Evolutionary conservation across 306 rosid species (phyloP).

Genomic region (Nissolia schottii): DNA sequence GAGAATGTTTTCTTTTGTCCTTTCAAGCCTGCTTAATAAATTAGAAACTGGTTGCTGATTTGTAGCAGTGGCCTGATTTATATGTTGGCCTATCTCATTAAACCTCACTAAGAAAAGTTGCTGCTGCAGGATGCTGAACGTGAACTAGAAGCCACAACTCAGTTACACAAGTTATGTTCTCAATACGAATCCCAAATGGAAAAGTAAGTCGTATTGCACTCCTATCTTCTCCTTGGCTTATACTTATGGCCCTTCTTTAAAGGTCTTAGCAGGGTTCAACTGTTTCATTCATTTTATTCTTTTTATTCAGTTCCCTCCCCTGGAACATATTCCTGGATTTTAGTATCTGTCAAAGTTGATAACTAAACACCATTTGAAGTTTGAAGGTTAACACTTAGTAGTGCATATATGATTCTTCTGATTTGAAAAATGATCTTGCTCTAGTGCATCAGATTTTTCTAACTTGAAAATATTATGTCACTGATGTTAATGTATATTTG

Average conservation of each 20-base stretch:
- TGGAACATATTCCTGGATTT: not conserved
- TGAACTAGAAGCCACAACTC: constrained; percentile 55
- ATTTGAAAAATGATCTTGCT: not conserved
- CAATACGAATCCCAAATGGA: constrained; percentile 76
- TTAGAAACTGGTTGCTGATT: not conserved
- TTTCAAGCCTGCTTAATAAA: not conserved
- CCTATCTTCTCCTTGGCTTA: not conserved
- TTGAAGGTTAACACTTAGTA: not conserved
- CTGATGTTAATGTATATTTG: not conserved
- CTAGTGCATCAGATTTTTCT: not conserved
- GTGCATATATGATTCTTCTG: not conserved
- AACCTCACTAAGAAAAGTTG: constrained; percentile 19
- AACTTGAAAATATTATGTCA: not conserved
- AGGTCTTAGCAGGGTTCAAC: not conserved
- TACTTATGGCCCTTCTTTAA: not conserved
- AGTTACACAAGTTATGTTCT: constrained; percentile 63
- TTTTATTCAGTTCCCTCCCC: not conserved
- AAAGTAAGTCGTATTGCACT: constrained; percentile 50
- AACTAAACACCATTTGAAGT: not conserved
- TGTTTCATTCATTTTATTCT: not conserved
- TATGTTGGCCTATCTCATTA: not conserved
- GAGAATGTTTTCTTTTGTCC: not conserved
- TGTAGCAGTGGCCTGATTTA: constrained; percentile 6
- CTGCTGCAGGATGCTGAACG: constrained; percentile 57
- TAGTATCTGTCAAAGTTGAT: not conserved